Base-by-base conservation (phyloP, 106 monocot species). In the Acorus calamus region DNA sequence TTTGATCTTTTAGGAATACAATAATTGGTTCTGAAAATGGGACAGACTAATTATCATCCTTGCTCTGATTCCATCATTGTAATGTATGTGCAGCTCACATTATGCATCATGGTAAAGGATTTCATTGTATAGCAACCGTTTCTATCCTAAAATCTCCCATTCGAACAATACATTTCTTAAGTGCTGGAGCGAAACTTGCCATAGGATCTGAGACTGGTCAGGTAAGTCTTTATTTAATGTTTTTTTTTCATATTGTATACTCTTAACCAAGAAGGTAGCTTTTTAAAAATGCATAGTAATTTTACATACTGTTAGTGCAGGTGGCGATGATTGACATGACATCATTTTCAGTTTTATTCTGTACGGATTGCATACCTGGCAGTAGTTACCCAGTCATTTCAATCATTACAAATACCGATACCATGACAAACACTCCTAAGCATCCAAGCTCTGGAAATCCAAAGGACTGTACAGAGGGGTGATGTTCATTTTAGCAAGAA, bases 201-300 rank as follows among this genome's bases (percentile, higher is more conserved):
- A 72, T 81, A 44, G 96, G 96, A 61, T 83, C 77, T 78, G 74
- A 85, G 68, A 80, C 53, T 83, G 96, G 96, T 57, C 87, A 87
- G 87, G 96, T 96, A 76, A 42, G 51, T 7, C 44, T 47, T 56
- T 12, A 47, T 70, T n/a, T 55, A 5, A 28, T 50, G 46, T 10
- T 44, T 46, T 6, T 71, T 81, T 8, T 43, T 43, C 12, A 50
- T 45, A 60, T 59, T 60, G 0, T 64, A 52, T 57, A 44, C n/a
- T 6, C 13, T 67, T 62, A 44, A 5, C 50, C 4, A 57, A 11
- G 41, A 8, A 47, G 42, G 11, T 28, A 71, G 42, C 3, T 53
- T 71, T 7, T 50, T 14, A 6, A 14, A 12, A 4, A 61, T 47
- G 7, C 7, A 7, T 11, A 46, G 28, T 28, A 4, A 5, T 42